These are phyloP conservation scores for Schwanniomyces etchellsii DNA, from an alignment of 1,139 yeast species.

Conservation along the genomic window DNA sequence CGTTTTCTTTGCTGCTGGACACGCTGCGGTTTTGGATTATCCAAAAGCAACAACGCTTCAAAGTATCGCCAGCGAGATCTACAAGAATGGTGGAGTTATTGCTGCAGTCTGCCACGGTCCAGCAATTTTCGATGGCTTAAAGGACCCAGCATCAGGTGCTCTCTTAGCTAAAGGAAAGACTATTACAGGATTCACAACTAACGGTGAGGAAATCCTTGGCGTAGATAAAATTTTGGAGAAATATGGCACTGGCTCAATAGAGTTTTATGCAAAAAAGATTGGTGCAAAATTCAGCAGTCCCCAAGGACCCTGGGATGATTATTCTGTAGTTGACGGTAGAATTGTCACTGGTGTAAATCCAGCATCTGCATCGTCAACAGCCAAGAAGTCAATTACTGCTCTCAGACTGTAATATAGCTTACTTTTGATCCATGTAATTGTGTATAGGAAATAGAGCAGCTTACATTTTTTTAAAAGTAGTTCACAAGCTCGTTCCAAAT, in stretches of 20 bases:
- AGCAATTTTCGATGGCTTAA: constrained; percentile 43
- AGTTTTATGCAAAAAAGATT: constrained; percentile 24
- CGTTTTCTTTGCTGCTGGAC: constrained; percentile 63
- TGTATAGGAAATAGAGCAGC: no score
- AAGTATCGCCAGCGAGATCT: constrained; percentile 38
- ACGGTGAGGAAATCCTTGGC: constrained; percentile 42
- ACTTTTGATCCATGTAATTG: no score
- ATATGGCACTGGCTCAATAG: constrained; percentile 27
- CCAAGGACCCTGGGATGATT: constrained; percentile 48
- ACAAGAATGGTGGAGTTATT: constrained; percentile 47
- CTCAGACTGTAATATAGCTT: no score
- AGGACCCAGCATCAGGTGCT: constrained; percentile 35
- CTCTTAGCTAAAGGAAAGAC: constrained; percentile 45
- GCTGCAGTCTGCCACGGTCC: constrained; percentile 70
- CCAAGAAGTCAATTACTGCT: constrained; percentile 20
- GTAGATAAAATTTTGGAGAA: constrained; percentile 29
- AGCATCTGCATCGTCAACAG: constrained; percentile 50
- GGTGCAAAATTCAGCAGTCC: constrained; percentile 46
- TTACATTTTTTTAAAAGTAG: no score
- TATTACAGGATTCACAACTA: constrained; percentile 57
- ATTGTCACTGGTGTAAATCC: constrained; percentile 62
- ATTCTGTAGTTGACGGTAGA: constrained; percentile 46
- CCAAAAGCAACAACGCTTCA: constrained; percentile 47
- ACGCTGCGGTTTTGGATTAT: constrained; percentile 55
- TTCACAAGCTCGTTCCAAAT: no score